Conservation (phyloP, 768 basidiomycete species). For the Kwoniella bestiolae region DNA sequence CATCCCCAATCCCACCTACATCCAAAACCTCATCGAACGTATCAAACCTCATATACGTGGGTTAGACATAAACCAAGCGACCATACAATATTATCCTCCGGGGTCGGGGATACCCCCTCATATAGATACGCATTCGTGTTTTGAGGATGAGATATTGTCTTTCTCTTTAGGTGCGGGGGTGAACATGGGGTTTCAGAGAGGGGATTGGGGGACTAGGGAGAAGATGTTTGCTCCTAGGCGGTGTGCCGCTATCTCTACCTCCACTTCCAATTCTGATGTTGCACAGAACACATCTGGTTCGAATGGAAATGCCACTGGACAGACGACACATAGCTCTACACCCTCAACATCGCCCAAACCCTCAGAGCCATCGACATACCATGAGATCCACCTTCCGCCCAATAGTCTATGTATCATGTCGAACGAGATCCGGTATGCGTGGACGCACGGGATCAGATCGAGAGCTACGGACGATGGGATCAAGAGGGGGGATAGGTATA, state of each 20-base stretch:
- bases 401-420: constrained; percentile 16
- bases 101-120: constrained; percentile 5
- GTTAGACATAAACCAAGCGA: constrained; percentile 4
- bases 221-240: constrained; percentile 9
- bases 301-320: no score
- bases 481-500: constrained; percentile 8
- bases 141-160: not conserved
- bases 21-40: not conserved
- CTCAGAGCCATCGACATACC: not conserved
- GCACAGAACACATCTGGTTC: not conserved
- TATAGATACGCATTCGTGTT: constrained; percentile 11
- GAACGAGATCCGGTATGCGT: constrained; percentile 5
- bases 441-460: constrained; percentile 4
- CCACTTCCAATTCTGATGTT: not conserved
- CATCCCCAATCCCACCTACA: not conserved
- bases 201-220: not conserved
- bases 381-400: not conserved
- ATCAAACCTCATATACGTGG: not conserved
- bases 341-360: not conserved
- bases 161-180: not conserved
- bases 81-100: constrained; percentile 2
- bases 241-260: not conserved
- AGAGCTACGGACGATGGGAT: not conserved
- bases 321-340: no score
- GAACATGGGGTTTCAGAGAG: constrained; percentile 2